Percentiles rank a stretch among this genome's conserved stretches.
Conservation (phyloP, 2,329 filamentous ascomycete genomes). For the Monosporascus sp. region DNA sequence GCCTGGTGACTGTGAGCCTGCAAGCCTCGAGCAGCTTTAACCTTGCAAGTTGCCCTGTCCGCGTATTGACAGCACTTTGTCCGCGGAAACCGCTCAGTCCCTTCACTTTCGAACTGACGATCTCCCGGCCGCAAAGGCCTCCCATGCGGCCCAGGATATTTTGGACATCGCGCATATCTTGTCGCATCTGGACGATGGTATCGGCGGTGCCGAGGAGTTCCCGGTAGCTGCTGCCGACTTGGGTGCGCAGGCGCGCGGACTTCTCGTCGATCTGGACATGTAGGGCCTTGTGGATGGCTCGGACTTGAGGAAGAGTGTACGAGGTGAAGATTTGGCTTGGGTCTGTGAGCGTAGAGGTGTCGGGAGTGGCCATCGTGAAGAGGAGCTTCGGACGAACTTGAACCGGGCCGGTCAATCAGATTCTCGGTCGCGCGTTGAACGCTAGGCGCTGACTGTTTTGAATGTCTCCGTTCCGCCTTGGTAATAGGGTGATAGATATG, state of each 20-base stretch:
- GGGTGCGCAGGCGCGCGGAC: constrained; percentile 54
- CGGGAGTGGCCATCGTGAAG: constrained; percentile 31
- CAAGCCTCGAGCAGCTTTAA: constrained; percentile 48
- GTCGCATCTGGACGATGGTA: constrained; percentile 85
- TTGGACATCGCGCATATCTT: constrained; percentile 70
- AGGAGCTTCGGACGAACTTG: neutral
- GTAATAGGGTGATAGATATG: too few relatives aligned
- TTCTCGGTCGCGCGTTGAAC: too few relatives aligned
- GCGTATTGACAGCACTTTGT: constrained; percentile 16
- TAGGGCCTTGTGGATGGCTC: constrained; percentile 55
- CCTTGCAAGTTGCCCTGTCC: constrained; percentile 32
- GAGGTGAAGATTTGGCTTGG: constrained; percentile 50
- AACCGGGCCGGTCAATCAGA: too few relatives aligned
- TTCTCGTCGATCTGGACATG: constrained; percentile 58
- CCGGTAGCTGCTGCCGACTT: constrained; percentile 69
- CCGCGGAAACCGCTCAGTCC: constrained; percentile 47
- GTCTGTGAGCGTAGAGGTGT: constrained; percentile 42
- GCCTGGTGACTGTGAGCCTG: constrained; percentile 40
- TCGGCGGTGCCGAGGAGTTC: constrained; percentile 89
- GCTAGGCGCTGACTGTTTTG: too few relatives aligned
- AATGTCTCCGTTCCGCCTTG: too few relatives aligned
- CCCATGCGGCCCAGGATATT: constrained; percentile 66
- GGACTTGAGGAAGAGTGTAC: constrained; percentile 58
- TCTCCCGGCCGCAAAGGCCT: constrained; percentile 66
- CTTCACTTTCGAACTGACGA: constrained; percentile 60